Evolutionary conservation across 1,284 basidiomycete genomes (phyloP), one percentile per base, ranked within the genome.

Genomic region (Polyporus tsugae): DNA sequence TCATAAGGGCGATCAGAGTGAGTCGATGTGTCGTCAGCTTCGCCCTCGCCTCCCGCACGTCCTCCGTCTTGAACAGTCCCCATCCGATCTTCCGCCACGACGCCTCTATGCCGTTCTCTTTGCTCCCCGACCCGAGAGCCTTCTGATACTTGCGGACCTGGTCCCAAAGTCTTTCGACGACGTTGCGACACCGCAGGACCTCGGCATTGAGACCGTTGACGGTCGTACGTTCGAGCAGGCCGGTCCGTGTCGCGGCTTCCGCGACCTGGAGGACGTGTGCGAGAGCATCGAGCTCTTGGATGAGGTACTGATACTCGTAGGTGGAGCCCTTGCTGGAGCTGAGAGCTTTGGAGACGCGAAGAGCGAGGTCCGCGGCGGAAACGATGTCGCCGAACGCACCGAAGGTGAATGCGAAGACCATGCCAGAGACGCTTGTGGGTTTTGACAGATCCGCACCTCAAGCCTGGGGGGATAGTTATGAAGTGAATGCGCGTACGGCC

Each of bases 341-440:
- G 29, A 55, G 52, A 33, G 55, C 17, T 58, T 35, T 33, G 42
- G 62, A 49, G 44, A 65, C 60, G 42, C 67, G 67, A 33, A 71
- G 44, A 36, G 65, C 70, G 67, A 74, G 52, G 68, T 73, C 64
- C 29, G 67, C 69, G 52, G 71, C 67, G 35, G 72, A 35, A 46
- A 64, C 64, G 63, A 74, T 65, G 57, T 66, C 72, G 52, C 70
- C 42, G 62, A 71, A 67, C 25, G 66, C 62, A 53, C 73, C 46
- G 15, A 64, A 60, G 52, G 73, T 52, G 49, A 67, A 49, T 25
- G 22, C 46, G 9, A 49, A 49, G 46, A 49, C 22, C 22, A 49
- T 49, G 22, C 6, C 25, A 6, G 10, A 22, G 9, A 22, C 11
- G 4, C 10, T 49, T 25, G 46, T 25, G n/a, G 46, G 46, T 2